These are phyloP conservation scores for Uromyces viciae-fabae DNA, from an alignment of 1,284 basidiomycete genomes.

Conservation along the genomic window DNA sequence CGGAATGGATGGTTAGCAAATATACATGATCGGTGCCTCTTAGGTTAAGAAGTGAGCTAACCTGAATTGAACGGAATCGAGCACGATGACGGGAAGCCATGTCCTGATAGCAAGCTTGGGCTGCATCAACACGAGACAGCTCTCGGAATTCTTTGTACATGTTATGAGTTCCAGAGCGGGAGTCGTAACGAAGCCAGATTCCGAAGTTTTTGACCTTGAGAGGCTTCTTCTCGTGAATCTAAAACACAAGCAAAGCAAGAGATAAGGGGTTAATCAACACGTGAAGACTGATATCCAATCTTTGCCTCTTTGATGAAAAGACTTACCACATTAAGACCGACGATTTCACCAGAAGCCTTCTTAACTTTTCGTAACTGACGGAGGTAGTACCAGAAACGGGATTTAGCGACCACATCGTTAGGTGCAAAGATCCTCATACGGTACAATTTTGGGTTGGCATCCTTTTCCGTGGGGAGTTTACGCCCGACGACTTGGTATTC, in stretches of 20 bases:
- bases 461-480: slow-evolving; percentile 87
- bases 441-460: slow-evolving; percentile 93
- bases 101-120: slow-evolving; percentile 97
- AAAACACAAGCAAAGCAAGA: slow-evolving; percentile 49
- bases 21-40: not conserved
- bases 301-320: not conserved
- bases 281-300: not conserved
- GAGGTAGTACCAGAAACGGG: slow-evolving; percentile 99
- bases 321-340: slow-evolving; percentile 67
- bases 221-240: slow-evolving; percentile 96
- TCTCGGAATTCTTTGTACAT: slow-evolving; percentile 91
- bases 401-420: slow-evolving; percentile 97
- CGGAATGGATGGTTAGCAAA: slow-evolving; percentile 47
- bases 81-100: slow-evolving; percentile 99
- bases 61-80: slow-evolving; percentile 97
- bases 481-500: slow-evolving; percentile 98
- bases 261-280: slow-evolving; percentile 24
- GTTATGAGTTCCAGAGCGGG: slow-evolving; percentile 96
- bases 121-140: slow-evolving; percentile 86
- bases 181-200: slow-evolving; percentile 99
- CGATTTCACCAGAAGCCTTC: slow-evolving; percentile 98
- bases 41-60: slow-evolving; percentile 56
- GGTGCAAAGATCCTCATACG: slow-evolving; percentile 99
- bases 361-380: slow-evolving; percentile 98
- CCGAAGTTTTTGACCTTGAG: slow-evolving; percentile 99